Evolutionary conservation across 306 rosid genomes (phyloP).

Genomic region (Prunus kanzakura): DNA sequence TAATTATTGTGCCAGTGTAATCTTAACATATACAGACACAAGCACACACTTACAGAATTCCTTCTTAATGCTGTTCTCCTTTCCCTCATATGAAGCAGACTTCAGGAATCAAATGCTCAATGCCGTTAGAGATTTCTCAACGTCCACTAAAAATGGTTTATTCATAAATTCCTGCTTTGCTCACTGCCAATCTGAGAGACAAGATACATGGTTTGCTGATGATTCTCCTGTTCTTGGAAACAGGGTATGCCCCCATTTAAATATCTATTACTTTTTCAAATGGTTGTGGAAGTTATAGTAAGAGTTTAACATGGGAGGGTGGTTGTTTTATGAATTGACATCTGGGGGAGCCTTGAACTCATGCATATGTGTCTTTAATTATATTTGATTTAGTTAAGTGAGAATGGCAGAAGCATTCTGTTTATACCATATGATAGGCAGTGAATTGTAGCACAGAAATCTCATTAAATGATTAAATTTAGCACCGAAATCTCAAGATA

Average conservation of each 20-base stretch:
- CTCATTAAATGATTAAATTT: background rate
- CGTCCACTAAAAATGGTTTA: conserved; percentile 50
- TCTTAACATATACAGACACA: conserved; percentile 3
- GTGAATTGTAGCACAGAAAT: background rate
- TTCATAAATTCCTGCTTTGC: conserved; percentile 94
- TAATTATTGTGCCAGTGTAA: background rate
- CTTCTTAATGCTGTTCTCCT: background rate
- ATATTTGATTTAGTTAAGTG: background rate
- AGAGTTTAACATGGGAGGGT: background rate
- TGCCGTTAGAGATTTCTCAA: conserved; percentile 52
- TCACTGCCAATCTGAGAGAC: conserved; percentile 93
- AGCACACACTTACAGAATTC: conserved; percentile 4
- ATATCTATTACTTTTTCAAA: conserved; percentile 16
- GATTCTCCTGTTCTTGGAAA: conserved; percentile 64
- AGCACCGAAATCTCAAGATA: conserved; percentile 6
- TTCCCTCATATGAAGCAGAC: conserved; percentile 44
- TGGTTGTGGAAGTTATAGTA: background rate
- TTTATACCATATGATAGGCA: background rate
- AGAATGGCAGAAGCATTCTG: background rate
- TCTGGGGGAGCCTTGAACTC: background rate
- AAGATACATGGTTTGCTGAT: conserved; percentile 92
- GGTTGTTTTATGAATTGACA: background rate
- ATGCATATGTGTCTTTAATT: background rate
- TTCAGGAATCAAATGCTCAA: conserved; percentile 75
- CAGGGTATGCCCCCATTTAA: conserved; percentile 43